phyloP scores from a whole-genome alignment of 2,329 filamentous ascomycete genomes.

The Neofusicoccum cordaticola region DNA sequence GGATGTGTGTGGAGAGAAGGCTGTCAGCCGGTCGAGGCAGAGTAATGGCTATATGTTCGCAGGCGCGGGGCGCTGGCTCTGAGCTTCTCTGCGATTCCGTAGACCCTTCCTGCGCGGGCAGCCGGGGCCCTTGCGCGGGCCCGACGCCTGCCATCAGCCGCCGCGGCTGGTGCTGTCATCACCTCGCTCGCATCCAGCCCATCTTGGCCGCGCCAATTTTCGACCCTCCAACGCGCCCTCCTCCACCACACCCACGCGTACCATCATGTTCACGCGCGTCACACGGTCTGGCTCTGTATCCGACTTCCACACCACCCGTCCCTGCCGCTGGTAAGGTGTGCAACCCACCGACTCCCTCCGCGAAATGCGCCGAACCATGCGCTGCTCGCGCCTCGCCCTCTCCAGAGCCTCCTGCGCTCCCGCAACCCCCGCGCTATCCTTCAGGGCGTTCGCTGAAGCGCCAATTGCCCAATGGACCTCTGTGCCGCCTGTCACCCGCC shows the following conservation, averaged over 20 bases:
- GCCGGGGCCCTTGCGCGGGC: constrained; percentile 9
- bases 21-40: neutral
- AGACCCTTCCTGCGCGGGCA: neutral
- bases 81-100: constrained; percentile 9
- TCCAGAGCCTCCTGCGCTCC: constrained; percentile 29
- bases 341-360: neutral
- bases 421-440: constrained; percentile 34
- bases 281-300: neutral
- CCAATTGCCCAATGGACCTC: constrained; percentile 8
- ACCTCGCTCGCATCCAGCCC: neutral
- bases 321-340: constrained; percentile 11
- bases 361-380: constrained; percentile 29
- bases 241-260: neutral
- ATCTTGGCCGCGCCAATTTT: constrained; percentile 4
- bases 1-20: neutral
- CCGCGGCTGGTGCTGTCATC: constrained; percentile 5
- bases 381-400: constrained; percentile 30
- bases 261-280: constrained; percentile 15
- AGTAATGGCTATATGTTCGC: neutral
- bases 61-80: neutral
- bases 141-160: neutral
- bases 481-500: neutral
- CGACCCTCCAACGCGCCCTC: neutral
- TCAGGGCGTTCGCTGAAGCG: constrained; percentile 21
- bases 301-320: neutral